Base-by-base conservation (phyloP, 345 rosid genomes). In the Trapa incisa region DNA sequence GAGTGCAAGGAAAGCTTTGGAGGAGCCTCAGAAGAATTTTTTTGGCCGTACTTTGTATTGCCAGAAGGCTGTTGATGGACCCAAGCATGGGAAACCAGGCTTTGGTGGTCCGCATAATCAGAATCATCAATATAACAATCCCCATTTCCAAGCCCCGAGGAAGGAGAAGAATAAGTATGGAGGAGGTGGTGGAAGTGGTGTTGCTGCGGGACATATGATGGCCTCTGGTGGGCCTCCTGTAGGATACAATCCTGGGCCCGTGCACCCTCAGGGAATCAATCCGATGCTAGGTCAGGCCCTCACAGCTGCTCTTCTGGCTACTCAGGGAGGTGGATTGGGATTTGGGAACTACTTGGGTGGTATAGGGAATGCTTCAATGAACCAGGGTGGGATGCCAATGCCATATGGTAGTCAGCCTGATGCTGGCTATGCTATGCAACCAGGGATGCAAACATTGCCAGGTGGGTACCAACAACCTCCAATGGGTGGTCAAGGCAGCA, bases 61-160 rank as follows among this genome's bases (percentile, higher is more conserved):
- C 74, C 90, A 87, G 72, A 80, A 76, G 75, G 97, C 97, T 0
- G 77, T 85, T 35, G 97, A 88, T 71, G 91, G 93, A 50, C 90
- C 90, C 0, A 90, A 90, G 76, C 75, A 72, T 2, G 85, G 81
- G 0, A 88, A 86, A 72, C 58, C 75, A 8, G 38, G 63, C 66
- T 78, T 72, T 68, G 56, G 72, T 11, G 75, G 74, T 63, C 74
- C 75, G 53, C 78, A 75, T 13, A 82, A 77, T 43, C 78, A 71
- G 4, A 75, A 70, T 48, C 80, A 76, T 5, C 81, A 75, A 16
- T 73, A 74, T 73, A 64, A 57, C 58, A 77, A 73, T 60, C 66
- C 61, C 36, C 74, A 70, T 54, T 69, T 72, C 58, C 80, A 76
- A 35, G 75, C 75, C 39, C 69, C 72, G 6, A 79, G 79, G 71